These are phyloP conservation scores for Colletotrichum lini DNA, from an alignment of 2,329 filamentous ascomycete species.

Conservation along the genomic window DNA sequence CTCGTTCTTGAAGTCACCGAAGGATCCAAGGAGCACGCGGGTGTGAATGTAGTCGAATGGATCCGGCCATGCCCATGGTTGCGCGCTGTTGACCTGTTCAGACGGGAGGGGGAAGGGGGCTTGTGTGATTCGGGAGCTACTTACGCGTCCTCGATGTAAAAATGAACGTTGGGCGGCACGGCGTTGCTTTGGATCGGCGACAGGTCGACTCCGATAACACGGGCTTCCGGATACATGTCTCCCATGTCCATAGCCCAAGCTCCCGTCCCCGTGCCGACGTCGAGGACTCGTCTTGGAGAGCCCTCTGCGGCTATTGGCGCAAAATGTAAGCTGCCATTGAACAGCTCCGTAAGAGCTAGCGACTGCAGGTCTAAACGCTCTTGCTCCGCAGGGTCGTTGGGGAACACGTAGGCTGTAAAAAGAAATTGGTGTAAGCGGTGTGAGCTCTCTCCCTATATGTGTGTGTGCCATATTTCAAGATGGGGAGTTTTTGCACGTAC, in stretches of 20 bases:
- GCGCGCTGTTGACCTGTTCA: conserved; percentile 52
- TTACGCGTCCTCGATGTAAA: conserved; percentile 77
- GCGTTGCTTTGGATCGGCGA: conserved; percentile 76
- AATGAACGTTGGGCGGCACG: conserved; percentile 81
- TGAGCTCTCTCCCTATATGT: background rate
- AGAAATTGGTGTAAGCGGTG: background rate
- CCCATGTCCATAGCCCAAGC: conserved; percentile 79
- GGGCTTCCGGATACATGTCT: conserved; percentile 70
- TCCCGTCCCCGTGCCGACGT: conserved; percentile 62
- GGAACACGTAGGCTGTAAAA: conserved; percentile 60
- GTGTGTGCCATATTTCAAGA: no score
- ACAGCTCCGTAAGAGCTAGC: conserved; percentile 54
- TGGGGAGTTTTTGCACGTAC: conserved; percentile 50
- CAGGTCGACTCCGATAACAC: conserved; percentile 75
- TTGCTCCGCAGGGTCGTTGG: conserved; percentile 60
- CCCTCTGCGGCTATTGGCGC: conserved; percentile 55
- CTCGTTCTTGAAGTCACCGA: conserved; percentile 62
- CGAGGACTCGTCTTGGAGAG: conserved; percentile 56
- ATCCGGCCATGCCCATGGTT: conserved; percentile 67
- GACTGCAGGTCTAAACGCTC: conserved; percentile 60
- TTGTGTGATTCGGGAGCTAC: conserved; percentile 32
- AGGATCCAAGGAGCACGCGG: conserved; percentile 64
- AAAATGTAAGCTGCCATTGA: conserved; percentile 58
- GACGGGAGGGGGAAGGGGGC: conserved; percentile 18
- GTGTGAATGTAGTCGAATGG: conserved; percentile 70